Conservation (phyloP, 495 filamentous ascomycete genomes). For the Collariella sp. region DNA sequence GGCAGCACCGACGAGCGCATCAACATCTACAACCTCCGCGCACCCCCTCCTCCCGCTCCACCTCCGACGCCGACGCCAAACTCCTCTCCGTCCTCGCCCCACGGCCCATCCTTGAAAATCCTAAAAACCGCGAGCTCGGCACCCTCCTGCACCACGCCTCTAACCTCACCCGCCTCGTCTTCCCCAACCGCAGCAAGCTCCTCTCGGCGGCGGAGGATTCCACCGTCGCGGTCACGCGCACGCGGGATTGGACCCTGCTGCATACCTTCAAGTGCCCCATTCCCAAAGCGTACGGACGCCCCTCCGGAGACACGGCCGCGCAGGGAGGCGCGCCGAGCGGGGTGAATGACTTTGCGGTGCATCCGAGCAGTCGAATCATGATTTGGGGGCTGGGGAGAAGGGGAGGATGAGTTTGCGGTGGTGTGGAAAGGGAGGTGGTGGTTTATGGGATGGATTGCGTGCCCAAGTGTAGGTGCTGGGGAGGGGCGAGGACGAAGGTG, state of each 20-base stretch:
- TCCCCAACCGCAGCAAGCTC: conserved; percentile 82
- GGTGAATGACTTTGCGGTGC: conserved; percentile 89
- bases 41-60: conserved; percentile 46
- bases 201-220: conserved; percentile 78
- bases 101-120: conserved; percentile 67
- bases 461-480: conserved; percentile 61
- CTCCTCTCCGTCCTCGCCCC: conserved; percentile 52
- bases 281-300: conserved; percentile 72
- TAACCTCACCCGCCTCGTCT: conserved; percentile 66
- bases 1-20: conserved; percentile 89
- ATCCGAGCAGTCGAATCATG: conserved; percentile 94
- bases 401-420: conserved; percentile 74
- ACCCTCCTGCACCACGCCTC: conserved; percentile 77
- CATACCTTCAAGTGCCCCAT: conserved; percentile 86
- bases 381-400: conserved; percentile 92
- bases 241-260: conserved; percentile 81
- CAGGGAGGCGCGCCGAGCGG: conserved; percentile 79
- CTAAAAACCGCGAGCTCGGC: conserved; percentile 79
- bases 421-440: conserved; percentile 77
- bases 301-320: conserved; percentile 82
- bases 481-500: conserved; percentile 65
- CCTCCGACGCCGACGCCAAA: conserved; percentile 31
- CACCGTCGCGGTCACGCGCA: conserved; percentile 74
- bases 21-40: conserved; percentile 82
- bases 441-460: conserved; percentile 83